phyloP scores from a whole-genome alignment of 163 green algal species.

The Volvox carteri region DNA sequence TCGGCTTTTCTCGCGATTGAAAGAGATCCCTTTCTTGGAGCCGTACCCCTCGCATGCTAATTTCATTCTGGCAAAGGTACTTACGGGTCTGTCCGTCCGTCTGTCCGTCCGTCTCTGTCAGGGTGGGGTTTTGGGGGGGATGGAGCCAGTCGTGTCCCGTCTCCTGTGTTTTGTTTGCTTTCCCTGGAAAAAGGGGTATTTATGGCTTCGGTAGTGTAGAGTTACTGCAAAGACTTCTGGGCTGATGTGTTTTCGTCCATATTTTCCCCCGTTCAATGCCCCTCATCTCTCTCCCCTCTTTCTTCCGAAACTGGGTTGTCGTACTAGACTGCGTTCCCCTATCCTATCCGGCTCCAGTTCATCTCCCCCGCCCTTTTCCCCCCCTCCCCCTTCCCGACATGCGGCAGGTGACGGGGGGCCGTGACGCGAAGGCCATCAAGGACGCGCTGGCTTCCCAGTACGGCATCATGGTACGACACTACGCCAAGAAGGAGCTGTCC shows the following conservation, averaged over 20 bases:
- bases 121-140: background rate
- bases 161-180: background rate
- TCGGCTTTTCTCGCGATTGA: constrained; percentile 79
- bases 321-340: too few relatives aligned
- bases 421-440: constrained; percentile 85
- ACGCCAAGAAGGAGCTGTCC: constrained; percentile 90
- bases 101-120: too few relatives aligned
- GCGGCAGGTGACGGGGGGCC: constrained; percentile 67
- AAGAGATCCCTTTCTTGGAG: constrained; percentile 88
- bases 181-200: background rate
- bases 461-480: constrained; percentile 98
- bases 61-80: constrained; percentile 96
- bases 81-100: background rate
- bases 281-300: too few relatives aligned
- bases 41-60: constrained; percentile 95
- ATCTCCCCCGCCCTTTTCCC: too few relatives aligned
- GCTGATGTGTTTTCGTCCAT: too few relatives aligned
- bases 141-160: background rate
- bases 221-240: too few relatives aligned
- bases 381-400: background rate
- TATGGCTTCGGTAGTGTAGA: too few relatives aligned
- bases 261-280: too few relatives aligned
- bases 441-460: constrained; percentile 83
- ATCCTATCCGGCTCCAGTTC: too few relatives aligned
- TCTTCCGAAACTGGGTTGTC: too few relatives aligned